phyloP scores from a whole-genome alignment of 2,329 filamentous ascomycete genomes.

The Plenodomus biglobosus region DNA sequence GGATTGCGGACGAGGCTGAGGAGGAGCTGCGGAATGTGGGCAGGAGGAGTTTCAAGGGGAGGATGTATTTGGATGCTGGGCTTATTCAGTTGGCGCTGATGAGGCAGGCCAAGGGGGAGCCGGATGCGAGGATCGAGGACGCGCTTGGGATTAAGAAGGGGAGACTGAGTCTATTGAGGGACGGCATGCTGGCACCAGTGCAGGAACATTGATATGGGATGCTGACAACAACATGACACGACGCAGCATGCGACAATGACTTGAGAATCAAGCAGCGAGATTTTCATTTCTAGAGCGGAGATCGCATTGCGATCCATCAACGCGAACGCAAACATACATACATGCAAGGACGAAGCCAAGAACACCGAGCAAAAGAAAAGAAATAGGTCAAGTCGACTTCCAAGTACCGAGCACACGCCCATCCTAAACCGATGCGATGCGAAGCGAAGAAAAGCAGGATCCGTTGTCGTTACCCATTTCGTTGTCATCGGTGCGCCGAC shows the following conservation, averaged over 20 bases:
- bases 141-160: constrained; percentile 39
- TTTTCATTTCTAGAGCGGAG: constrained; percentile 5
- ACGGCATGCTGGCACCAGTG: constrained; percentile 29
- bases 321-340: constrained; percentile 17
- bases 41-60: constrained; percentile 44
- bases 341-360: constrained; percentile 11
- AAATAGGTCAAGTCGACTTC: not conserved
- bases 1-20: constrained; percentile 56
- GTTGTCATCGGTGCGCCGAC: not conserved
- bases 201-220: constrained; percentile 12
- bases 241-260: not conserved
- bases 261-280: not conserved
- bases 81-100: constrained; percentile 44
- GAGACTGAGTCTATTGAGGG: constrained; percentile 30
- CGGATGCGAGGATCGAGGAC: constrained; percentile 34
- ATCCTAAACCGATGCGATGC: not conserved
- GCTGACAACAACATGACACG: not conserved
- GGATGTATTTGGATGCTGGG: constrained; percentile 50
- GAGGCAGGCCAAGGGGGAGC: constrained; percentile 33
- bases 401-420: constrained; percentile 23
- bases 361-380: not conserved
- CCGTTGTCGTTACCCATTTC: constrained; percentile 6
- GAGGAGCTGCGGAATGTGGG: constrained; percentile 53
- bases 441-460: constrained; percentile 3
- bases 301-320: constrained; percentile 11